phyloP scores from a whole-genome alignment of 768 basidiomycete genomes.

The Mycena leptocephala region DNA sequence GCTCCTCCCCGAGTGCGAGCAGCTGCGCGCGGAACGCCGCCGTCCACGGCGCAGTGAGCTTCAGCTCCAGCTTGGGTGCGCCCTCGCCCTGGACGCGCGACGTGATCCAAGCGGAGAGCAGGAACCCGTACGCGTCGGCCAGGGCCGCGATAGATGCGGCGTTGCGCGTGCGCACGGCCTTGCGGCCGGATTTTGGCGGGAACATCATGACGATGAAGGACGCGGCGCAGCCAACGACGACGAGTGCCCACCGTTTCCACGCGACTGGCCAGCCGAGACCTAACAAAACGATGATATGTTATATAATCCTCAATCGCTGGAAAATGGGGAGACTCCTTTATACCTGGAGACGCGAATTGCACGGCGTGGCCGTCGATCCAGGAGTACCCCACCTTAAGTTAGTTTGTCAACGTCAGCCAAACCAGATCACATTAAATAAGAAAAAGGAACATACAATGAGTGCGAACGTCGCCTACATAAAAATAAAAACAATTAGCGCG shows the following conservation, averaged over 20 bases:
- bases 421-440: background rate
- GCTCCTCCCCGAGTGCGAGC: slow-evolving; percentile 48
- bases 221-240: slow-evolving; percentile 66
- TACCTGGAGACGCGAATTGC: background rate
- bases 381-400: background rate
- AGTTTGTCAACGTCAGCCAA: background rate
- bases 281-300: background rate
- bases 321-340: background rate
- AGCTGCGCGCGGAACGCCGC: slow-evolving; percentile 47
- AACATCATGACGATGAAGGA: slow-evolving; percentile 71
- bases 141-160: slow-evolving; percentile 53
- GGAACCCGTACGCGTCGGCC: slow-evolving; percentile 58
- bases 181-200: slow-evolving; percentile 66
- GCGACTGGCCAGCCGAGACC: slow-evolving; percentile 66
- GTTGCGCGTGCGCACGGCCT: slow-evolving; percentile 46
- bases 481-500: too few relatives aligned
- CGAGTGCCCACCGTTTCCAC: slow-evolving; percentile 67
- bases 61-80: slow-evolving; percentile 2
- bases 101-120: slow-evolving; percentile 58
- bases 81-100: slow-evolving; percentile 24
- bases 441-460: slow-evolving; percentile 49
- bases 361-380: background rate
- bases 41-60: slow-evolving; percentile 16
- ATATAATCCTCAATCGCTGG: background rate
- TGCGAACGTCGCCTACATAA: slow-evolving; percentile 55